Conservation (phyloP, 345 rosid genomes). For the Zanthoxylum bungeanum region DNA sequence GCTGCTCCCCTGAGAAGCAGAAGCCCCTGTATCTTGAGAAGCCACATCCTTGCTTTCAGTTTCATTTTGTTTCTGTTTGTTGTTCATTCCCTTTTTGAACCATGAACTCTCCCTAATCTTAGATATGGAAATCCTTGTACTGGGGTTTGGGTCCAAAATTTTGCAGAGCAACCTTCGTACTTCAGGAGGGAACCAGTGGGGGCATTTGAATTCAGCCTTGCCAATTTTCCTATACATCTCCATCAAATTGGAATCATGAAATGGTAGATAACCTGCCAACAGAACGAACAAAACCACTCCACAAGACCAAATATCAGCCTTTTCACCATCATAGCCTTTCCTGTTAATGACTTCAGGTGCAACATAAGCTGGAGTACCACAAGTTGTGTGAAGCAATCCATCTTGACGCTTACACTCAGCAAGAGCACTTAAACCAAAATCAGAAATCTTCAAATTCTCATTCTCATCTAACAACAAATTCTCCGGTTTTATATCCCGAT, state of each 20-base stretch:
- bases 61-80: conserved; percentile 43
- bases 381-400: conserved; percentile 78
- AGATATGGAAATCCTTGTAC: conserved; percentile 52
- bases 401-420: conserved; percentile 69
- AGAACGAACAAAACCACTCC: conserved; percentile 76
- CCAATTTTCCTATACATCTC: conserved; percentile 74
- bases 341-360: conserved; percentile 79
- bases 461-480: conserved; percentile 70
- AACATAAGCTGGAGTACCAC: conserved; percentile 84
- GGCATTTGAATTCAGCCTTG: conserved; percentile 60
- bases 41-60: conserved; percentile 29
- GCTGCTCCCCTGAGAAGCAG: conserved; percentile 37
- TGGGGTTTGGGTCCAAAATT: conserved; percentile 63
- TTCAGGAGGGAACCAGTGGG: conserved; percentile 62
- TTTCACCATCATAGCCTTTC: conserved; percentile 75
- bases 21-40: conserved; percentile 22
- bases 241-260: conserved; percentile 74
- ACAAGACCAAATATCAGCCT: conserved; percentile 83
- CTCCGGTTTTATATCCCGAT: conserved; percentile 83
- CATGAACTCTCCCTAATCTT: conserved; percentile 61
- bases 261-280: conserved; percentile 77
- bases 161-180: conserved; percentile 45
- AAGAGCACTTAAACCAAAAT: conserved; percentile 79
- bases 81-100: conserved; percentile 55
- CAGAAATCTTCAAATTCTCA: conserved; percentile 73